Conservation (phyloP, 2,329 filamentous ascomycete species). For the Ceratocystis variospora region DNA sequence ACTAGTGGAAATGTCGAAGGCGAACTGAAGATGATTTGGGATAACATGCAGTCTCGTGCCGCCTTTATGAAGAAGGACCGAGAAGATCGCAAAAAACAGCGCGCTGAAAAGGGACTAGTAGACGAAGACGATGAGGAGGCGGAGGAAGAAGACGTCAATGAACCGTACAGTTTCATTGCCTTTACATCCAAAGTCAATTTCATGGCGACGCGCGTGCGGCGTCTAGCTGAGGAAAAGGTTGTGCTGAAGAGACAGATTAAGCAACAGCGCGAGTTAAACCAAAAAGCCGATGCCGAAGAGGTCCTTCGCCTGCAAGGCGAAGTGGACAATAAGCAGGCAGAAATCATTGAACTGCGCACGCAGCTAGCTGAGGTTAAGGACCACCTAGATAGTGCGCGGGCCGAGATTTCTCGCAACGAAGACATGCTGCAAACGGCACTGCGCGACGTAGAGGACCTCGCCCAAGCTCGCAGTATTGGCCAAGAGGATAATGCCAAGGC, state of each 20-base stretch:
- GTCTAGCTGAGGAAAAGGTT: conserved; percentile 72
- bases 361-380: conserved; percentile 19
- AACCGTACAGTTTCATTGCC: conserved; percentile 56
- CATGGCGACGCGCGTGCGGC: conserved; percentile 62
- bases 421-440: conserved; percentile 23
- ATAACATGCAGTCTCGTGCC: conserved; percentile 39
- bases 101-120: conserved; percentile 42
- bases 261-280: conserved; percentile 86
- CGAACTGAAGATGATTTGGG: conserved; percentile 42
- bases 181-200: conserved; percentile 70
- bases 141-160: conserved; percentile 45
- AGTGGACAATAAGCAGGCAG: conserved; percentile 19
- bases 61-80: conserved; percentile 41
- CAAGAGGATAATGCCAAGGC: conserved; percentile 20
- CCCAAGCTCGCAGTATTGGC: conserved; percentile 19
- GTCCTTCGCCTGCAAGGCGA: conserved; percentile 29
- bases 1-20: conserved; percentile 43
- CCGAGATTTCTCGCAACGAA: conserved; percentile 22
- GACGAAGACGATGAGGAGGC: conserved; percentile 49
- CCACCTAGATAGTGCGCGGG: conserved; percentile 18
- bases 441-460: conserved; percentile 20
- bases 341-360: conserved; percentile 18
- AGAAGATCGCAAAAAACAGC: conserved; percentile 38
- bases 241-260: conserved; percentile 86
- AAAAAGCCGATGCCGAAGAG: conserved; percentile 62